These are phyloP conservation scores for Auricularia auricula-judae DNA, from an alignment of 768 basidiomycete genomes.

Conservation along the genomic window DNA sequence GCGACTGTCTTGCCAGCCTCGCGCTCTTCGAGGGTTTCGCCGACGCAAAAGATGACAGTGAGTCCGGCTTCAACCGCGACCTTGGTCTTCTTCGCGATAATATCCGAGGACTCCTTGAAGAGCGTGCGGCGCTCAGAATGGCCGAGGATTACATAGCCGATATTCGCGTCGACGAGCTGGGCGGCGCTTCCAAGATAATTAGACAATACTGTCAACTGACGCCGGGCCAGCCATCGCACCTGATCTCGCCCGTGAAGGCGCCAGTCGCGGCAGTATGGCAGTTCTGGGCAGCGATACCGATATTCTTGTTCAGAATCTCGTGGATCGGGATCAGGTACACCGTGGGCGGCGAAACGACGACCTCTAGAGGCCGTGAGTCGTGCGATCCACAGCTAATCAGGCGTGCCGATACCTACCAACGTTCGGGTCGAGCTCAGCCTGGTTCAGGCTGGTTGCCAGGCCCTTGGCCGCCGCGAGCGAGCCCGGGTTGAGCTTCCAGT, in stretches of 20 bases:
- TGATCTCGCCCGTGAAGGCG: conserved; percentile 96
- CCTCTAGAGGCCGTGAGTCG: conserved; percentile 42
- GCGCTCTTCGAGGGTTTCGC: conserved; percentile 84
- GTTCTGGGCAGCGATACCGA: conserved; percentile 87
- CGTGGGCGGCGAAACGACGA: conserved; percentile 85
- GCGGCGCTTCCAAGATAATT: conserved; percentile 31
- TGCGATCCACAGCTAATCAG: neutral
- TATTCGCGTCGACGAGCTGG: conserved; percentile 76
- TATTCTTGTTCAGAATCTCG: conserved; percentile 46
- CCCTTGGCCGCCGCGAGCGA: conserved; percentile 50
- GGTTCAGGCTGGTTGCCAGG: conserved; percentile 64
- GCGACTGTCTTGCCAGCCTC: conserved; percentile 65
- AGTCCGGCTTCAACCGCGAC: conserved; percentile 67
- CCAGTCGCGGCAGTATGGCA: conserved; percentile 73
- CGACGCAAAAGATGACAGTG: conserved; percentile 90
- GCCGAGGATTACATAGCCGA: conserved; percentile 88
- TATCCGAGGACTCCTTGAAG: conserved; percentile 78
- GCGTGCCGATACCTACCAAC: conserved; percentile 43
- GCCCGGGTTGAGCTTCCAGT: conserved; percentile 96
- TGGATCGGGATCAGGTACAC: conserved; percentile 75
- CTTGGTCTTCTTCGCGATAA: conserved; percentile 79
- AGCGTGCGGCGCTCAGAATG: conserved; percentile 94
- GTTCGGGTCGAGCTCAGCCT: conserved; percentile 61
- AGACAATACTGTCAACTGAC: neutral
- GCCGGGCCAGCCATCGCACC: conserved; percentile 32